Evolutionary conservation across 2,329 filamentous ascomycete genomes (phyloP), one percentile per base, ranked within the genome.

Genomic region (Rutstroemia sp.): DNA sequence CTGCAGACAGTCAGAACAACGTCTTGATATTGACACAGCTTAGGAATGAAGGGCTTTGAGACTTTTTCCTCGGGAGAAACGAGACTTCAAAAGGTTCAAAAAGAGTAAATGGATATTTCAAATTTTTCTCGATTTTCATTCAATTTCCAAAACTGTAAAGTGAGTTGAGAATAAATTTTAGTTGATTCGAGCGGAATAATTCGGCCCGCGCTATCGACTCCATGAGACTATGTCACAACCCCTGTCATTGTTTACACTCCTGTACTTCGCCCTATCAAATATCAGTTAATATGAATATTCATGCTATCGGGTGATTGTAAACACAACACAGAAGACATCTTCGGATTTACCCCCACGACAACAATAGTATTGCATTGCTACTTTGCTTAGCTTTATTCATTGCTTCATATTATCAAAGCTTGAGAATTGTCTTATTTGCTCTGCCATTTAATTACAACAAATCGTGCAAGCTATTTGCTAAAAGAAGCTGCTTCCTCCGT

Each of bases 261-360:
- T 51, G 38, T 51, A 51, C 48, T 51, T 30, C 34, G 42, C 19
- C 41, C 19, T 16, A 46, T 46, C n/a, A 19, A 46, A 46, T 25
- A 17, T 46, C n/a, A 27, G 5, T 27, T 27, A 27, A 27, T 27
- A 27, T 27, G 23, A 21, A 21, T n/a, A 46, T 14, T 25, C 10
- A 12, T 19, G 42, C 42, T 21, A 19, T 19, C 42, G n/a, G 9
- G 53, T 27, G 25, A 6, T 27, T 27, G 25, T 34, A 34, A 34
- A 34, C 30, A 34, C 30, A 55, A 58, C 55, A 47, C 38, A 52
- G 53, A 57, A 25, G 56, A 45, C 51, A 27, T 30, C 21, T 25
- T 14, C 38, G 19, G 5, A 48, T 46, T 49, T 14, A 34, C 30
- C 30, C 30, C 30, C 4, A 34, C 30, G 30, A 12, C 30, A 34